Conservation (phyloP, 2,329 filamentous ascomycete genomes). For the Neofusicoccum sp. region DNA sequence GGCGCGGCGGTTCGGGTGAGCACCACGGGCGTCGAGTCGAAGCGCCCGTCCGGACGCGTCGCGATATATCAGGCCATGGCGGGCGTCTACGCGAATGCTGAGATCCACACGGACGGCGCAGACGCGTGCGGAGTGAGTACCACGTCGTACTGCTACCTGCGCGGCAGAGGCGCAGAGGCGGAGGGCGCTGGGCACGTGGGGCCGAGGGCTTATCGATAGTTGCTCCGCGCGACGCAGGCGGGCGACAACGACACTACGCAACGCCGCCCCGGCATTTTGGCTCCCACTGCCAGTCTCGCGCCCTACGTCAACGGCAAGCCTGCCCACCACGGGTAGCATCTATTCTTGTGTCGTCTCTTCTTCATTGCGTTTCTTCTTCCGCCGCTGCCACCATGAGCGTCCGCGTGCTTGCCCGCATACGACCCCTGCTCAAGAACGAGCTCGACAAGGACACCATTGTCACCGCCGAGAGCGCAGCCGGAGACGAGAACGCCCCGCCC, state of each 20-base stretch:
- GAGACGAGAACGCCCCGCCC: conserved; percentile 46
- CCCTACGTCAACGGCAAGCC: conserved; percentile 23
- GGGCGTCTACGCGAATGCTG: too few relatives aligned
- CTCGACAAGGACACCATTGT: conserved; percentile 86
- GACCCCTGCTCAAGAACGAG: conserved; percentile 83
- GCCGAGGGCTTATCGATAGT: conserved; percentile 5
- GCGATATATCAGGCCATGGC: neutral
- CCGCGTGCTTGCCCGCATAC: conserved; percentile 84
- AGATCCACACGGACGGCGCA: too few relatives aligned
- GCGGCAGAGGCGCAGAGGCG: neutral
- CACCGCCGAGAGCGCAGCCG: conserved; percentile 50
- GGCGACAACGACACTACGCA: neutral
- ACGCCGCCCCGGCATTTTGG: neutral
- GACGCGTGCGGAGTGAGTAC: neutral
- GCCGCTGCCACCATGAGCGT: conserved; percentile 54
- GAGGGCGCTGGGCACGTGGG: neutral
- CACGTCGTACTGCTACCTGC: too few relatives aligned
- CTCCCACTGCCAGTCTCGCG: neutral
- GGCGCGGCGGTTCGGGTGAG: neutral
- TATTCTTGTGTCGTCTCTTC: conserved; percentile 19
- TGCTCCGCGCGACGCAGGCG: neutral
- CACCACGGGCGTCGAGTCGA: neutral
- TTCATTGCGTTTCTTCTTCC: neutral
- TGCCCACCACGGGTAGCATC: conserved; percentile 25
- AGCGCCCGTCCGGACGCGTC: neutral